These are phyloP conservation scores for Exsudoporus floridanus DNA, from an alignment of 1,284 basidiomycete species.

Conservation along the genomic window DNA sequence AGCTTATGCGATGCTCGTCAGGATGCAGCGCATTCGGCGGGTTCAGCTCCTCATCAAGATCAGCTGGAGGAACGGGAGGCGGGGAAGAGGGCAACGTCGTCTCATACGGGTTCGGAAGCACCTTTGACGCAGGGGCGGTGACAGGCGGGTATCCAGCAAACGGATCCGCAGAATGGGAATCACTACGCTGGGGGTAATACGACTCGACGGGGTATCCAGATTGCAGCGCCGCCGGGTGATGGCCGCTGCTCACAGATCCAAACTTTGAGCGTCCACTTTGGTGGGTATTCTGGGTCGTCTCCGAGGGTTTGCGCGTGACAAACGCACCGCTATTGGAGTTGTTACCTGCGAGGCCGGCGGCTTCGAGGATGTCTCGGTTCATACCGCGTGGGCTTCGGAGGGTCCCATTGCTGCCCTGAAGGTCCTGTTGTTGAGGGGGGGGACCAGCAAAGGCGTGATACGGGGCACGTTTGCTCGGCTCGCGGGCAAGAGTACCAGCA, in stretches of 20 bases:
- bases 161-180: slow-evolving; percentile 25
- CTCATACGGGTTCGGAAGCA: slow-evolving; percentile 28
- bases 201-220: slow-evolving; percentile 30
- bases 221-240: slow-evolving; percentile 21
- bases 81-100: slow-evolving; percentile 9
- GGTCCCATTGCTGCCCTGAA: slow-evolving; percentile 7
- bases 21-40: slow-evolving; percentile 7
- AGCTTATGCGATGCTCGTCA: slow-evolving; percentile 31
- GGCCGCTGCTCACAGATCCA: slow-evolving; percentile 20
- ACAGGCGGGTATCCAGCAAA: slow-evolving; percentile 31
- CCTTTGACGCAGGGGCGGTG: slow-evolving; percentile 17
- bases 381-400: slow-evolving; percentile 17
- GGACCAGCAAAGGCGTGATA: slow-evolving; percentile 51
- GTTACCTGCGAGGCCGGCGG: slow-evolving; percentile 23
- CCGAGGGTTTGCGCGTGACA: slow-evolving; percentile 24
- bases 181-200: slow-evolving; percentile 22
- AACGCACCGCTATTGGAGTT: slow-evolving; percentile 8
- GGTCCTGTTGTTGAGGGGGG: slow-evolving; percentile 17
- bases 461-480: slow-evolving; percentile 39
- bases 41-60: slow-evolving; percentile 15
- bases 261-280: slow-evolving; percentile 25
- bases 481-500: slow-evolving; percentile 40
- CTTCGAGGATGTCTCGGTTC: slow-evolving; percentile 33
- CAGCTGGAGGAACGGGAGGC: slow-evolving; percentile 12
- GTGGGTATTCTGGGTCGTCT: slow-evolving; percentile 26